These are phyloP conservation scores for Penicillium atrosanguineum DNA, from an alignment of 495 filamentous ascomycete genomes.

Conservation along the genomic window DNA sequence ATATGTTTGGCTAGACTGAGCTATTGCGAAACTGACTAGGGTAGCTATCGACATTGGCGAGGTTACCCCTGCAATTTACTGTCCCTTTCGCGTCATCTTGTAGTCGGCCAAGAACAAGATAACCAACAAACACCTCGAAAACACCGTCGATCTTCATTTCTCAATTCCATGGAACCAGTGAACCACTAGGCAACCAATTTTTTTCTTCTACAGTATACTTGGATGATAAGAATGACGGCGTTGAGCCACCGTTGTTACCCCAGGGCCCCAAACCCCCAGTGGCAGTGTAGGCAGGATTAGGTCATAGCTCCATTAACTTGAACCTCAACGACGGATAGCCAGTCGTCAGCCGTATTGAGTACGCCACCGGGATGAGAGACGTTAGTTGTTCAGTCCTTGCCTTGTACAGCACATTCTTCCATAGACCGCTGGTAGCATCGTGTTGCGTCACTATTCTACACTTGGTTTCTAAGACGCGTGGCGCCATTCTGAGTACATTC, in stretches of 20 bases:
- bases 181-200: not conserved
- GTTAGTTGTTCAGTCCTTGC: not conserved
- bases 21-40: not conserved
- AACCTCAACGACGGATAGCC: not conserved
- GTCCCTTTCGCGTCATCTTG: not conserved
- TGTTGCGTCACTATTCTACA: not conserved
- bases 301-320: not conserved
- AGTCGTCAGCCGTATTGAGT: not conserved
- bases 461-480: not conserved
- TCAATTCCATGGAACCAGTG: not conserved
- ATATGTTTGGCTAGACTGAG: not conserved
- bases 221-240: not conserved
- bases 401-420: not conserved
- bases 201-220: not conserved
- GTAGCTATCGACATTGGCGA: not conserved
- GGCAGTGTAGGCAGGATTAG: not conserved
- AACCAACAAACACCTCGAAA: not conserved
- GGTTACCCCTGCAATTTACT: too few species aligned
- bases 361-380: not conserved
- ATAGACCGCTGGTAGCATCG: not conserved
- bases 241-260: not conserved
- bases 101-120: not conserved
- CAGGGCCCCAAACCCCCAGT: not conserved
- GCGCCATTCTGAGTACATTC: not conserved
- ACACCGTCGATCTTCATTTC: slow-evolving; percentile 2